These are phyloP conservation scores for Tylopilus sp. DNA, from an alignment of 768 basidiomycete species.

Conservation along the genomic window DNA sequence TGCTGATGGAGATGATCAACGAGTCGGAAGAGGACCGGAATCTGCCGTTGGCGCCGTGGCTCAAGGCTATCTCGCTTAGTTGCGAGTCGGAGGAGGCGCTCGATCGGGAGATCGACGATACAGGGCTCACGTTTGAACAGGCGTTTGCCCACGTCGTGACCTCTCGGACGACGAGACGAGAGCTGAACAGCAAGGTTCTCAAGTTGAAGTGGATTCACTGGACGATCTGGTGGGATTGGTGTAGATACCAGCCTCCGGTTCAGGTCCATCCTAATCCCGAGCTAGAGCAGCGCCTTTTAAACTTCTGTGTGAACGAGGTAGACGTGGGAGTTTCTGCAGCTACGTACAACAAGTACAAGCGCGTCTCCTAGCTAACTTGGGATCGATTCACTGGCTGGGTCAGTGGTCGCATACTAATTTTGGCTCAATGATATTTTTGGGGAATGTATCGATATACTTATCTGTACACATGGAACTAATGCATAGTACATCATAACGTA, in stretches of 20 bases:
- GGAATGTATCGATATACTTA: slow-evolving; percentile 9
- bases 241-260: slow-evolving; percentile 16
- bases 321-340: slow-evolving; percentile 31
- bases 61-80: slow-evolving; percentile 30
- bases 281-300: slow-evolving; percentile 22
- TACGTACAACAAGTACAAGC: slow-evolving; percentile 32
- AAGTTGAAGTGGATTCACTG: slow-evolving; percentile 30
- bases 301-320: slow-evolving; percentile 23
- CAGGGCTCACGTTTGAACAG: slow-evolving; percentile 28
- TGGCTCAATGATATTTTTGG: not conserved
- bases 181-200: slow-evolving; percentile 24
- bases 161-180: slow-evolving; percentile 27
- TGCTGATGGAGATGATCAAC: slow-evolving; percentile 25
- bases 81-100: slow-evolving; percentile 27
- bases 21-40: slow-evolving; percentile 14
- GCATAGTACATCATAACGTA: slow-evolving; percentile 13
- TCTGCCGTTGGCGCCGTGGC: slow-evolving; percentile 26
- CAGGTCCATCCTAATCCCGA: slow-evolving; percentile 21
- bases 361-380: slow-evolving; percentile 21
- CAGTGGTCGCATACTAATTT: not conserved
- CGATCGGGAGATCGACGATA: slow-evolving; percentile 18
- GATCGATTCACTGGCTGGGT: slow-evolving; percentile 9
- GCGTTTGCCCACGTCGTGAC: slow-evolving; percentile 21
- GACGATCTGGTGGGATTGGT: slow-evolving; percentile 33
- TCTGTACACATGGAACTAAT: slow-evolving; percentile 22